Evolutionary conservation across 1,139 yeast genomes (phyloP).

Genomic region (Zygoascus hellenicus): DNA sequence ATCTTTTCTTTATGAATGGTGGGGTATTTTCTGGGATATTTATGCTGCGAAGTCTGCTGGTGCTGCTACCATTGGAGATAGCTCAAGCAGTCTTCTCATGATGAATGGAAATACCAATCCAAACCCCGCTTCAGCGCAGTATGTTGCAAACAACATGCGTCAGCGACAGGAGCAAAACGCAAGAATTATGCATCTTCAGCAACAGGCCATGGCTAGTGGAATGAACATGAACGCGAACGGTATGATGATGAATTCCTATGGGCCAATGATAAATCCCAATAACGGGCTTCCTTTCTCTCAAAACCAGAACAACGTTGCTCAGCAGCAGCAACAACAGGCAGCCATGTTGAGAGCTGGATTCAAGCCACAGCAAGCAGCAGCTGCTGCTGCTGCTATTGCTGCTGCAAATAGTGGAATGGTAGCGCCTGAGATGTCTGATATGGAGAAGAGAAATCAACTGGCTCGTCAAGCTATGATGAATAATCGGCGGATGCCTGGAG

Average conservation of each 20-base stretch:
- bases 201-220: conserved; percentile 23
- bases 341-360: conserved; percentile 16
- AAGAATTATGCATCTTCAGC: conserved; percentile 32
- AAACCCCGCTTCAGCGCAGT: conserved; percentile 60
- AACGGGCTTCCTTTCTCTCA: conserved; percentile 11
- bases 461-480: conserved; percentile 27
- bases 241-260: conserved; percentile 19
- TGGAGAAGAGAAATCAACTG: conserved; percentile 26
- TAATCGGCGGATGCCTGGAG: conserved; percentile 19
- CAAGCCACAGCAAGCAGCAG: conserved; percentile 18
- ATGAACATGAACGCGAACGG: conserved; percentile 11
- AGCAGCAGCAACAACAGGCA: conserved; percentile 22
- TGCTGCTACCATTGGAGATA: conserved; percentile 4
- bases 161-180: conserved; percentile 46
- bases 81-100: neutral
- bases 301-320: conserved; percentile 13
- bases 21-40: conserved; percentile 95
- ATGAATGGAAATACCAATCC: conserved; percentile 37
- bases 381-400: conserved; percentile 16
- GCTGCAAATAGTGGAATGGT: conserved; percentile 15
- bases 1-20: conserved; percentile 89
- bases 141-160: conserved; percentile 54
- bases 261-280: conserved; percentile 21
- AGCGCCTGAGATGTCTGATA: conserved; percentile 26
- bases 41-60: conserved; percentile 72